A percentile compares a stretch with the other conserved stretches of the same genome.
phyloP scores from a whole-genome alignment of 2,329 filamentous ascomycete species.

The Neofusicoccum sp. region DNA sequence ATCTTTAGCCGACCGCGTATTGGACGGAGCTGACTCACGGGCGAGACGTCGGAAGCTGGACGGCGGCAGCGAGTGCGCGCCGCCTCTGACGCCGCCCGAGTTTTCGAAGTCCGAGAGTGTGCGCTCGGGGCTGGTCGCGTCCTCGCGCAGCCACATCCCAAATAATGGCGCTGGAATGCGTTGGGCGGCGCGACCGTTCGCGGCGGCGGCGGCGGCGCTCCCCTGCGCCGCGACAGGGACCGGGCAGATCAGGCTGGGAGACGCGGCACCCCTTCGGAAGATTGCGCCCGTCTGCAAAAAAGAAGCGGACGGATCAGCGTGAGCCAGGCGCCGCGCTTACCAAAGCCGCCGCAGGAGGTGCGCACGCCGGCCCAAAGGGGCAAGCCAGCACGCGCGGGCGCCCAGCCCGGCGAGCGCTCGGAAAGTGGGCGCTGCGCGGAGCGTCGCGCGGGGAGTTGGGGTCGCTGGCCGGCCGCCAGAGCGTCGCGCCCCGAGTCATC shows the following conservation, averaged over 20 bases:
- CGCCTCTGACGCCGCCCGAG: background rate
- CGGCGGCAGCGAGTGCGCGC: background rate
- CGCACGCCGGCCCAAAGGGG: background rate
- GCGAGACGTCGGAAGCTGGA: conserved; percentile 4
- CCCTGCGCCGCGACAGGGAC: conserved; percentile 6
- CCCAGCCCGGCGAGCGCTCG: too few species aligned
- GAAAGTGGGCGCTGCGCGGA: too few species aligned
- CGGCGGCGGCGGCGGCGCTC: background rate
- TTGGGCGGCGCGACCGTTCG: conserved; percentile 7
- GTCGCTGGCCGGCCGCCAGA: too few species aligned
- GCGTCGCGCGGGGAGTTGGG: background rate
- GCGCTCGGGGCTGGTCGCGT: background rate
- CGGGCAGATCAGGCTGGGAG: conserved; percentile 3
- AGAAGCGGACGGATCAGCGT: conserved; percentile 10
- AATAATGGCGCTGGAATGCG: conserved; percentile 5
- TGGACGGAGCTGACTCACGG: conserved; percentile 3
- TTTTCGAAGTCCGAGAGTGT: background rate
- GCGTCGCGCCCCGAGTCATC: too few species aligned
- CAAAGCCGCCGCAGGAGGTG: background rate
- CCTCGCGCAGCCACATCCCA: background rate
- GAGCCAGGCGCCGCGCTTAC: background rate
- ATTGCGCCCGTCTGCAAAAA: conserved; percentile 12
- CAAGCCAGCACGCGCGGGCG: background rate
- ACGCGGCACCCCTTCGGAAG: conserved; percentile 16
- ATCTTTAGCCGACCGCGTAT: conserved; percentile 12